Evolutionary conservation across 1,284 basidiomycete species (phyloP).

Genomic region (Mycosarcoma mackinlayi): DNA sequence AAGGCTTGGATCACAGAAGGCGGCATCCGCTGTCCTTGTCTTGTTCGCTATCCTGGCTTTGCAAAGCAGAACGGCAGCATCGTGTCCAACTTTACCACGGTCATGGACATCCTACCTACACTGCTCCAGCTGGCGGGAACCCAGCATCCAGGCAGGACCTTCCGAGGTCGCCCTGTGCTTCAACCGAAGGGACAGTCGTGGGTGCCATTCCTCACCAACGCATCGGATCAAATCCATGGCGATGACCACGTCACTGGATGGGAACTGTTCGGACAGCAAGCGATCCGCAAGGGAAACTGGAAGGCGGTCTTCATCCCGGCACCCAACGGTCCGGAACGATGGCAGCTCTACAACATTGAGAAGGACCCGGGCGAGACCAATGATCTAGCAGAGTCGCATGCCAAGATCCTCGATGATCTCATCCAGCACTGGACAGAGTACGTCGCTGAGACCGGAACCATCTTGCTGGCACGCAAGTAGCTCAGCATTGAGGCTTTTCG

Average conservation of each 20-base stretch:
- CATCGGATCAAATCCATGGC: slow-evolving; percentile 15
- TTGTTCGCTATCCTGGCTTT: slow-evolving; percentile 11
- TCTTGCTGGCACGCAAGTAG: slow-evolving; percentile 1
- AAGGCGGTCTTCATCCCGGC: slow-evolving; percentile 54
- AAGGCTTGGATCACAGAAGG: slow-evolving; percentile 64
- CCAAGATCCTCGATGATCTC: slow-evolving; percentile 52
- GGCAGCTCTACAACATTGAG: slow-evolving; percentile 60
- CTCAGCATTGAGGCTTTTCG: too few species aligned
- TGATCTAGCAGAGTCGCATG: slow-evolving; percentile 46
- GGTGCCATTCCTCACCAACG: slow-evolving; percentile 28
- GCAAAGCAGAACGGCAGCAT: slow-evolving; percentile 12
- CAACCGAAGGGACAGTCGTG: slow-evolving; percentile 17
- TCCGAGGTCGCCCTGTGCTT: slow-evolving; percentile 15
- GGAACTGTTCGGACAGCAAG: slow-evolving; percentile 55
- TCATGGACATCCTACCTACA: slow-evolving; percentile 68
- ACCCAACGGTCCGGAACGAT: slow-evolving; percentile 37
- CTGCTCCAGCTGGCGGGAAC: slow-evolving; percentile 62
- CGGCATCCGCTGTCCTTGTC: slow-evolving; percentile 61
- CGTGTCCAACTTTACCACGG: slow-evolving; percentile 58
- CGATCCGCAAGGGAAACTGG: slow-evolving; percentile 56
- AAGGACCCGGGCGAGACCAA: slow-evolving; percentile 61
- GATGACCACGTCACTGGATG: slow-evolving; percentile 38
- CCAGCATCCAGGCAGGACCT: slow-evolving; percentile 13
- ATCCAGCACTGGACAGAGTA: slow-evolving; percentile 28
- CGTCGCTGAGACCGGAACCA: slow-evolving; percentile 14